These are phyloP conservation scores for Aspergillus incahuasiensis DNA, from an alignment of 495 filamentous ascomycete species.

Conservation along the genomic window DNA sequence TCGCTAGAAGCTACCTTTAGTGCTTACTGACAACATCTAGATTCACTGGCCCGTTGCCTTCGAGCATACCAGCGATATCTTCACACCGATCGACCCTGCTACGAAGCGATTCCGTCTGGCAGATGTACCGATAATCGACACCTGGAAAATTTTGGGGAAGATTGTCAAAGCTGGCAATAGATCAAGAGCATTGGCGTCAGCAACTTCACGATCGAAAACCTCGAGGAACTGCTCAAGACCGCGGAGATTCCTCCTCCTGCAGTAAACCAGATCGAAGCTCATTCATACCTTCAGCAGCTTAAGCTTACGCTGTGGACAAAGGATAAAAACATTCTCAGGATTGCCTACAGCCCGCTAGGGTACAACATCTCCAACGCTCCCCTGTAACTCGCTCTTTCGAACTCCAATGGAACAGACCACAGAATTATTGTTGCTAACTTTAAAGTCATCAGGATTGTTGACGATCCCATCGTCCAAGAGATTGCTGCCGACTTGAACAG, in stretches of 20 bases:
- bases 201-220: constrained; percentile 63
- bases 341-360: constrained; percentile 52
- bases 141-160: constrained; percentile 71
- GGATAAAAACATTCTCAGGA: constrained; percentile 43
- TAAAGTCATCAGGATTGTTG: constrained; percentile 34
- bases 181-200: constrained; percentile 76
- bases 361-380: constrained; percentile 47
- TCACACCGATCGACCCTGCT: constrained; percentile 28
- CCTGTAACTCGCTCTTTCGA: constrained; percentile 21
- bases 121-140: constrained; percentile 33
- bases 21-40: constrained; percentile 11
- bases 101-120: constrained; percentile 34
- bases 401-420: too few species aligned
- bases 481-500: constrained; percentile 62
- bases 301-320: constrained; percentile 44
- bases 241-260: constrained; percentile 60
- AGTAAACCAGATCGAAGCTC: constrained; percentile 83
- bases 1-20: not conserved
- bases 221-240: constrained; percentile 62
- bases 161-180: constrained; percentile 61
- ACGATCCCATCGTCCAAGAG: constrained; percentile 56
- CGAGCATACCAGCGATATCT: constrained; percentile 58
- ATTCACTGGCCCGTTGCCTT: constrained; percentile 46
- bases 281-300: constrained; percentile 78
- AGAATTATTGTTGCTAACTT: not conserved